Percentiles rank a stretch among this genome's conserved stretches.
Conservation (phyloP, 352 stramenopile genomes). For the Plasmopara muralis region DNA sequence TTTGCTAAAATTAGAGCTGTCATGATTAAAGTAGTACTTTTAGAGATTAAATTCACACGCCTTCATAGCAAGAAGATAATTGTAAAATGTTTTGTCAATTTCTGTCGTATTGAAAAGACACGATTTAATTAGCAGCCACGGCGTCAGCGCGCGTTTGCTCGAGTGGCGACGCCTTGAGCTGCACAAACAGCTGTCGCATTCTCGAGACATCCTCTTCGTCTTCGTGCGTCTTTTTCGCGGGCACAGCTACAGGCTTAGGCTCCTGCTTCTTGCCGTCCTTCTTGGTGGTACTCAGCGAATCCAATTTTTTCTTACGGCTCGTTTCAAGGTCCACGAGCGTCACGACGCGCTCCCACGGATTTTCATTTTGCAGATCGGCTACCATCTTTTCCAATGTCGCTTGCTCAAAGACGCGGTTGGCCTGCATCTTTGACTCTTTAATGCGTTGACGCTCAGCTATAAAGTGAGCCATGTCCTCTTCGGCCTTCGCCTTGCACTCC, state of each 20-base stretch:
- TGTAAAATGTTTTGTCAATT: neutral
- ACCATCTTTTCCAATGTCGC: conserved; percentile 92
- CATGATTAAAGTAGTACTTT: too few relatives aligned
- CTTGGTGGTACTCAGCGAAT: conserved; percentile 40
- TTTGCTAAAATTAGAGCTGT: too few relatives aligned
- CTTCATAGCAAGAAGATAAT: too few relatives aligned
- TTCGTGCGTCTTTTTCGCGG: conserved; percentile 52
- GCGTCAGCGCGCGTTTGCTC: conserved; percentile 60
- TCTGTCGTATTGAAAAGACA: conserved; percentile 3
- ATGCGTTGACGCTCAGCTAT: conserved; percentile 73
- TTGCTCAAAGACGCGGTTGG: conserved; percentile 91
- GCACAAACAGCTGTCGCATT: conserved; percentile 92
- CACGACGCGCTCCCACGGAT: conserved; percentile 91
- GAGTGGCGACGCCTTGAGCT: conserved; percentile 90
- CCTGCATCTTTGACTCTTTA: conserved; percentile 87
- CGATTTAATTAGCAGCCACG: conserved; percentile 38
- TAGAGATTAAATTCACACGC: too few relatives aligned
- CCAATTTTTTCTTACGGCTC: conserved; percentile 67
- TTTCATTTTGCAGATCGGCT: conserved; percentile 91
- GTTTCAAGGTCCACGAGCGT: conserved; percentile 89
- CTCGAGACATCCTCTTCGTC: conserved; percentile 83
- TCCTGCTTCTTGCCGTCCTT: conserved; percentile 44
- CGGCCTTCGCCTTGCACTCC: conserved; percentile 65
- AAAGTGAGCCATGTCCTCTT: conserved; percentile 76
- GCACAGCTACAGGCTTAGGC: conserved; percentile 29